phyloP scores from a whole-genome alignment of 1,284 basidiomycete genomes.

The Naganishia sp. region DNA sequence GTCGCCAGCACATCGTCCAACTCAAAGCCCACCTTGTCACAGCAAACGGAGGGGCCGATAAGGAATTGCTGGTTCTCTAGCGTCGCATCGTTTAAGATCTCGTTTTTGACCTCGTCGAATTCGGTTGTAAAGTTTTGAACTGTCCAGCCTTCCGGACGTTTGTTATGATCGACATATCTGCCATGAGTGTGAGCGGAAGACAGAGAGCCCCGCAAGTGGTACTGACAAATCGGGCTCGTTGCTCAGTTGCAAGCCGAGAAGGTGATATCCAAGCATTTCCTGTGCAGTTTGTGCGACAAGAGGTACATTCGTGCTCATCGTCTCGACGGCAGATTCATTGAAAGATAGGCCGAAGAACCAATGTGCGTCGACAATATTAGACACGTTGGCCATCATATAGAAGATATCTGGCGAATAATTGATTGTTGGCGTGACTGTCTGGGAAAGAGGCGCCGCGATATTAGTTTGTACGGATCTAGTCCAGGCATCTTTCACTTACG shows the following conservation, averaged over 20 bases:
- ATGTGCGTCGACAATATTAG: slow-evolving; percentile 59
- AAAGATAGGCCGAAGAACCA: slow-evolving; percentile 65
- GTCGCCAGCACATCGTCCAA: slow-evolving; percentile 60
- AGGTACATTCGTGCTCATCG: slow-evolving; percentile 55
- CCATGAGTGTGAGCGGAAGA: neutral
- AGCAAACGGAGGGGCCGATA: slow-evolving; percentile 64
- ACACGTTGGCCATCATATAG: slow-evolving; percentile 63
- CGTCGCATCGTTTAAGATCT: slow-evolving; percentile 54
- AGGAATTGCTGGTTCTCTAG: slow-evolving; percentile 58
- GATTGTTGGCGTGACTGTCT: slow-evolving; percentile 61
- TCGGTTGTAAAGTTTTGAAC: slow-evolving; percentile 60
- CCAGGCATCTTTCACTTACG: slow-evolving; percentile 21
- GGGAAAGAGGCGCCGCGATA: neutral
- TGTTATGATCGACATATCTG: slow-evolving; percentile 45
- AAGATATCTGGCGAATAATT: slow-evolving; percentile 63
- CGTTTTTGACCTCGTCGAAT: slow-evolving; percentile 56
- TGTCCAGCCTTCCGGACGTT: slow-evolving; percentile 52
- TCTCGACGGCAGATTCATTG: slow-evolving; percentile 54
- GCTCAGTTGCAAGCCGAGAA: slow-evolving; percentile 62
- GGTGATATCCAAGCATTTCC: slow-evolving; percentile 61
- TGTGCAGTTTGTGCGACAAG: slow-evolving; percentile 60
- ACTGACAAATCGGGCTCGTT: slow-evolving; percentile 71
- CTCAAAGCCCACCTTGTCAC: slow-evolving; percentile 56
- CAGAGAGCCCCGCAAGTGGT: neutral
- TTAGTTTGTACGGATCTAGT: neutral